Percentiles rank a stretch among this genome's conserved stretches.
These are phyloP conservation scores for Myriosclerotinia duriaeana DNA, from an alignment of 2,329 filamentous ascomycete genomes.

Conservation along the genomic window DNA sequence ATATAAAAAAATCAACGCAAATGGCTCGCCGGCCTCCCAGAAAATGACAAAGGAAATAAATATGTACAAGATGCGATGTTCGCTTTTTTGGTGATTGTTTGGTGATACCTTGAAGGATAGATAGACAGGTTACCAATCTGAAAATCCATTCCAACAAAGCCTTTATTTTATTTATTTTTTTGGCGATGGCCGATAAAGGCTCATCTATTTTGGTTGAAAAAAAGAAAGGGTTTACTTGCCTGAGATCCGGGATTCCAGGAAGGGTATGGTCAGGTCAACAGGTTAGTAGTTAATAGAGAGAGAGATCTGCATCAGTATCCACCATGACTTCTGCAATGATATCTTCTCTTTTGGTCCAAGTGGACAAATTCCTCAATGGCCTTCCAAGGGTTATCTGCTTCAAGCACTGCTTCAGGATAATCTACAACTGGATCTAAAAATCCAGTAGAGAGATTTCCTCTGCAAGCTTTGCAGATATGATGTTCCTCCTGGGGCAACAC, in stretches of 20 bases:
- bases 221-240: conserved; percentile 13
- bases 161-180: conserved; percentile 22
- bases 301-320: conserved; percentile 8
- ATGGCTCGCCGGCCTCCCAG: neutral
- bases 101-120: conserved; percentile 18
- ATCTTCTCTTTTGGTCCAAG: conserved; percentile 7
- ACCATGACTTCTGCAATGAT: neutral
- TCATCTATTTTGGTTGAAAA: conserved; percentile 20
- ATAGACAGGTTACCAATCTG: conserved; percentile 21
- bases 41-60: conserved; percentile 10
- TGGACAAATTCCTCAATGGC: neutral
- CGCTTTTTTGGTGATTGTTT: conserved; percentile 25
- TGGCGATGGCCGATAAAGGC: conserved; percentile 20
- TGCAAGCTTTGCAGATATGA: neutral
- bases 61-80: conserved; percentile 21
- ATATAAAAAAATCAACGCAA: neutral
- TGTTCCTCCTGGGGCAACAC: neutral
- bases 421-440: conserved; percentile 10
- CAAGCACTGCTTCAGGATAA: neutral
- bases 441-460: neutral
- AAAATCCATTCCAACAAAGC: conserved; percentile 4
- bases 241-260: conserved; percentile 10
- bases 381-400: neutral
- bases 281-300: conserved; percentile 20
- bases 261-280: conserved; percentile 20